Percentiles rank a stretch among this genome's conserved stretches.
Conservation (phyloP, 2,329 filamentous ascomycete species). For the Beauveria sp. region DNA sequence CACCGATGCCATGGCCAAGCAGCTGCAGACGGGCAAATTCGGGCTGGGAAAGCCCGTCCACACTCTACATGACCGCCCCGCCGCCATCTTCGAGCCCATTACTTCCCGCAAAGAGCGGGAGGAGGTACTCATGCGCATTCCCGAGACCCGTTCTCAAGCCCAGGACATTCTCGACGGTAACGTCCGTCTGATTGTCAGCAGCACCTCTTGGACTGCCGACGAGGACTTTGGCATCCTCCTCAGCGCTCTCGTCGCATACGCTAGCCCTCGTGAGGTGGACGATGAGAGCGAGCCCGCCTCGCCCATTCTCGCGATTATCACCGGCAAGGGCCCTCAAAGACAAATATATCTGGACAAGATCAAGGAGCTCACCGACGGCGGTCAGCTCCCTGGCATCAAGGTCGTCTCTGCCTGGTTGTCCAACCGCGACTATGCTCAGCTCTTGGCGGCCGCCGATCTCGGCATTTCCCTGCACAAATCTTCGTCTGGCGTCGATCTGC, state of each 20-base stretch:
- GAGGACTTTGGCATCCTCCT: conserved; percentile 90
- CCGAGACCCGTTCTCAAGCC: conserved; percentile 55
- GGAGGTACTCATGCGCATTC: conserved; percentile 56
- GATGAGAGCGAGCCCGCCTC: conserved; percentile 33
- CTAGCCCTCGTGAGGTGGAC: conserved; percentile 33
- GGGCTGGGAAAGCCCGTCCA: conserved; percentile 56
- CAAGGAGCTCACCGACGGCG: conserved; percentile 47
- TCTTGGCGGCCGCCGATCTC: conserved; percentile 79
- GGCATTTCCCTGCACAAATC: conserved; percentile 90
- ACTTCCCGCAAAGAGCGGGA: conserved; percentile 36
- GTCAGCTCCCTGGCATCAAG: conserved; percentile 60
- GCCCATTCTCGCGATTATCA: conserved; percentile 85
- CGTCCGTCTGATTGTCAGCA: conserved; percentile 72
- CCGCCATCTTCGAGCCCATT: conserved; percentile 71
- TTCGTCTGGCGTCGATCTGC: conserved; percentile 87
- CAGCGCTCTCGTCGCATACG: conserved; percentile 71
- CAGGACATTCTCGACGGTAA: conserved; percentile 49
- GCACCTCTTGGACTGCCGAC: conserved; percentile 94
- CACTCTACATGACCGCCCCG: conserved; percentile 79
- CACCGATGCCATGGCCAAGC: conserved; percentile 75
- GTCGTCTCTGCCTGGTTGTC: conserved; percentile 81
- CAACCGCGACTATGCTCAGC: conserved; percentile 71
- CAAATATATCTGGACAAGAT: conserved; percentile 65
- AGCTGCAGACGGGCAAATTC: conserved; percentile 59
- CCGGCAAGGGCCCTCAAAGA: conserved; percentile 84